A percentile compares a stretch with the other conserved stretches of the same genome.
Conservation (phyloP, 2,329 filamentous ascomycete genomes). For the Sporothrix dimorphospora region DNA sequence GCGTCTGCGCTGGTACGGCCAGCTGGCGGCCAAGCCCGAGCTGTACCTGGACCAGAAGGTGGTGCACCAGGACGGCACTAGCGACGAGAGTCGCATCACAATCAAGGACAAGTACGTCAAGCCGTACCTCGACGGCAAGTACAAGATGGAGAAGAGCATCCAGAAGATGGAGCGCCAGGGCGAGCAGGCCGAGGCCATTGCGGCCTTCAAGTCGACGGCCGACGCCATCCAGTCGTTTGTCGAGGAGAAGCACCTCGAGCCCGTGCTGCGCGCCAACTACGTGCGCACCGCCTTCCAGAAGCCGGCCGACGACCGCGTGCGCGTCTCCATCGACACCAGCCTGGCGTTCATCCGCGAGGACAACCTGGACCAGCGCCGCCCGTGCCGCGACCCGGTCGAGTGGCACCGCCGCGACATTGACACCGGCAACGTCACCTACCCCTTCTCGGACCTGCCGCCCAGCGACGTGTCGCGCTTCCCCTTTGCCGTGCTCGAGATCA, state of each 20-base stretch:
- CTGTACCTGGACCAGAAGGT: conserved; percentile 90
- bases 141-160: conserved; percentile 88
- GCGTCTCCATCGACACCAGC: conserved; percentile 91
- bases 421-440: conserved; percentile 77
- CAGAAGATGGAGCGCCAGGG: conserved; percentile 83
- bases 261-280: conserved; percentile 89
- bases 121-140: conserved; percentile 81
- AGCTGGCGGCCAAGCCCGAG: conserved; percentile 75
- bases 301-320: conserved; percentile 84
- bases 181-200: conserved; percentile 66
- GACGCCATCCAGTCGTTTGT: conserved; percentile 80
- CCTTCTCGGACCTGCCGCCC: conserved; percentile 84
- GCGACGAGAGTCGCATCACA: conserved; percentile 76
- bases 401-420: conserved; percentile 96
- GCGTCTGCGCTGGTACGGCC: conserved; percentile 88
- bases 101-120: conserved; percentile 96
- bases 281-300: conserved; percentile 95
- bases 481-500: conserved; percentile 89
- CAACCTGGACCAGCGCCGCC: conserved; percentile 77
- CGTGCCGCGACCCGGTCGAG: conserved; percentile 81
- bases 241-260: conserved; percentile 74
- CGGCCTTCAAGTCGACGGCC: conserved; percentile 71
- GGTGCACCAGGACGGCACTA: conserved; percentile 73
- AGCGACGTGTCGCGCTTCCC: conserved; percentile 92
- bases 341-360: conserved; percentile 83